A percentile compares a stretch with the other conserved stretches of the same genome.
These are phyloP conservation scores for Actinomortierella ambigua DNA, from an alignment of 371 early-diverging fungal species.

Conservation along the genomic window DNA sequence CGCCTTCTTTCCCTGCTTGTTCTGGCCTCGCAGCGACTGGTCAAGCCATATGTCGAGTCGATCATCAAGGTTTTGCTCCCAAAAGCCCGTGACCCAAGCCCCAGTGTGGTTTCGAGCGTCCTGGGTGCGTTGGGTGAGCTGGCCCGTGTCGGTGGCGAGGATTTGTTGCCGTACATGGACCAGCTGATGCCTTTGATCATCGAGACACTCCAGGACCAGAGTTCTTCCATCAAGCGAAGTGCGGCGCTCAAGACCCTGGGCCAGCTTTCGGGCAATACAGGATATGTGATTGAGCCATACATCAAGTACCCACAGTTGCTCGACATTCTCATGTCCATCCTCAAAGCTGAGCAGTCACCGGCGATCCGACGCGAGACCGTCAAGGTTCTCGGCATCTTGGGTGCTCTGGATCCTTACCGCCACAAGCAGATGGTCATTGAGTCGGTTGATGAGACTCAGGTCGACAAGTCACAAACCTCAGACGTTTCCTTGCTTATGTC, in stretches of 20 bases:
- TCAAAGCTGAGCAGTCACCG: conserved; percentile 81
- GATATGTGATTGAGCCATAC: conserved; percentile 93
- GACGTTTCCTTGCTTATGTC: conserved; percentile 71
- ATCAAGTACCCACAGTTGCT: conserved; percentile 87
- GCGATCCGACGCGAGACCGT: conserved; percentile 85
- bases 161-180: conserved; percentile 81
- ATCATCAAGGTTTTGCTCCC: conserved; percentile 86
- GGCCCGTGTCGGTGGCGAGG: conserved; percentile 86
- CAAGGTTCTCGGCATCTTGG: conserved; percentile 91
- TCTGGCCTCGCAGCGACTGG: conserved; percentile 77
- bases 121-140: conserved; percentile 90
- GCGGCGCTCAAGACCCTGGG: conserved; percentile 89
- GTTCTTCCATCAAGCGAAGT: conserved; percentile 82
- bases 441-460: conserved; percentile 59
- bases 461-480: conserved; percentile 63
- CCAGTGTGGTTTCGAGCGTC: conserved; percentile 84
- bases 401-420: conserved; percentile 95
- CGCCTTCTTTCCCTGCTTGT: conserved; percentile 79
- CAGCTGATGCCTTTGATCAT: conserved; percentile 87
- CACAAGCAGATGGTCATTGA: conserved; percentile 71
- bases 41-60: conserved; percentile 92
- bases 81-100: conserved; percentile 80
- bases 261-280: conserved; percentile 84
- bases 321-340: conserved; percentile 76
- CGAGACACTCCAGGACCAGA: conserved; percentile 92